Base-by-base conservation (phyloP, 2,329 filamentous ascomycete genomes). In the Iodosphaeria phyllophila region DNA sequence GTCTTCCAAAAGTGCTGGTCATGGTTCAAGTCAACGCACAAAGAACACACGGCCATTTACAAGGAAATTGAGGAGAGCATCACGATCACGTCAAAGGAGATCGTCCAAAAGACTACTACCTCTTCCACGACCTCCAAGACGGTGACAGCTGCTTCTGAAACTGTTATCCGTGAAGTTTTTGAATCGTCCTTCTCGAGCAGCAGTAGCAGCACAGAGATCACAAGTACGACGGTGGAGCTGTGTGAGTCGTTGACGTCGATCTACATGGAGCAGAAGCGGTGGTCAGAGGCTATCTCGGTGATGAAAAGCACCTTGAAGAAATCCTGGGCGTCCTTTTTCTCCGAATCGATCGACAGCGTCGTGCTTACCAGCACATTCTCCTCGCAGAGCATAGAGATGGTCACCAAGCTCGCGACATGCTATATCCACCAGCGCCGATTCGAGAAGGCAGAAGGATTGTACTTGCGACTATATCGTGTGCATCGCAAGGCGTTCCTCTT, bases 321-420 rank as follows among this genome's bases (percentile, higher is more conserved):
- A 5, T 48, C 54, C 4, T 63, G 59, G 58, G 46, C 51, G 2
- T 49, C 50, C 0, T 46, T 64, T 27, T 51, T 61, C 23, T 45
- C 52, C 8, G n/a, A n/a, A n/a, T n/a, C n/a, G n/a, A n/a, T n/a
- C n/a, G n/a, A n/a, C n/a, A n/a, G n/a, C n/a, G n/a, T 63, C 2
- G 42, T 43, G 2, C 42, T 60, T 16, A 52, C 56, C 0, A 35
- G 42, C 1, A 46, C 46, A 2, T 48, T 58, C 30, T 39, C 51
- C 1, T 50, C 60, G n/a, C 47, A 54, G 30, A 52, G 47, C 5
- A 44, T 64, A 4, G 44, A 54, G 9, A 43, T 63, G 3, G 55
- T 58, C 3, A 50, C 58, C 28, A 45, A 46, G 2, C 45, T 65
- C 11, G 52, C 50, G 1, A 42, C 54, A 16, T 57, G 52, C 34